A percentile compares a stretch with the other conserved stretches of the same genome.
Evolutionary conservation across 192 early-diverging fungal species (phyloP).

Genomic region (Glomus cerebriforme): DNA sequence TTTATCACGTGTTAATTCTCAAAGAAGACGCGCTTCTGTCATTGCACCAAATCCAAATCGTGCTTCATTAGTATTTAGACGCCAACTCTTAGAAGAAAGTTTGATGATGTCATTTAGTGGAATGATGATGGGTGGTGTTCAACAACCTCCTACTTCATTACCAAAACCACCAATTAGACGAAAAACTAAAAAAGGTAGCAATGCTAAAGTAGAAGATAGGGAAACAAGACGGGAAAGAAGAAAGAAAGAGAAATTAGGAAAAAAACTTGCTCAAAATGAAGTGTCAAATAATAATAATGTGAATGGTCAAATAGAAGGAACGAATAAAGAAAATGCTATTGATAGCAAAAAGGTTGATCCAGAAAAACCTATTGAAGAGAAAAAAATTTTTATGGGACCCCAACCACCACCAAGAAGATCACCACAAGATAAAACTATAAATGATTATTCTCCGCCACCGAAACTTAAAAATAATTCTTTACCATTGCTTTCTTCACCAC

Average conservation of each 20-base stretch:
- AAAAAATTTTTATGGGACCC: neutral
- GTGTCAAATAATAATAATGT: neutral
- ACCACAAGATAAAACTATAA: neutral
- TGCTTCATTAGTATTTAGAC: constrained; percentile 20
- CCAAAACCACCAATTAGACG: constrained; percentile 1
- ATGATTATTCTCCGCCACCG: neutral
- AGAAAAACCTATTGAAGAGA: neutral
- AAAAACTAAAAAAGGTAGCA: constrained; percentile 32
- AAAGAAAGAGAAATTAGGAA: neutral
- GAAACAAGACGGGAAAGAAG: constrained; percentile 3
- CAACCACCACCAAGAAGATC: constrained; percentile 4
- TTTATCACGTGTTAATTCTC: constrained; percentile 9
- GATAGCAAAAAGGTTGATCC: neutral
- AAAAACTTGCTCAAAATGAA: neutral
- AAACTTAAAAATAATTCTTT: neutral
- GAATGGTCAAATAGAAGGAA: neutral
- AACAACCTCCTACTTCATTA: neutral
- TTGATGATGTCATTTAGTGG: constrained; percentile 31
- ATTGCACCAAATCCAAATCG: neutral
- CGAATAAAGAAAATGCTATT: neutral
- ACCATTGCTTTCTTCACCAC: constrained; percentile 2
- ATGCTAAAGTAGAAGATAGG: constrained; percentile 22
- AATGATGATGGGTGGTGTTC: neutral
- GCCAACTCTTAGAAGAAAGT: constrained; percentile 28
- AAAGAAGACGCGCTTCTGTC: constrained; percentile 21